These are phyloP conservation scores for Blastobotrys mokoenaii DNA, from an alignment of 805 yeast species.

Conservation along the genomic window DNA sequence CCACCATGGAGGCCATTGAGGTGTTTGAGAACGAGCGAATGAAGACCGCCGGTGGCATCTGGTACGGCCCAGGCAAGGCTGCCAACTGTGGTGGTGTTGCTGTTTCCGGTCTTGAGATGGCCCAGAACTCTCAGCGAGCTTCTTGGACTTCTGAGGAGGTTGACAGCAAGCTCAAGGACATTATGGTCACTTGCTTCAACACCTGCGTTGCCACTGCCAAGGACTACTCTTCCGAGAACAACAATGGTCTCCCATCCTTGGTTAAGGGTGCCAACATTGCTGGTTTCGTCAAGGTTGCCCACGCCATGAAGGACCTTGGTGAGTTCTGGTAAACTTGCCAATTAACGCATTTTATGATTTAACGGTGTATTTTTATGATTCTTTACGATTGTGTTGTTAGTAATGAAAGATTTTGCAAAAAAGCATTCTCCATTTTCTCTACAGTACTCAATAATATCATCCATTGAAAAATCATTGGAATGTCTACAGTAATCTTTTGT, in stretches of 20 bases:
- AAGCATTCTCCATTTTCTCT: too few relatives aligned
- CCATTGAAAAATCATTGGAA: too few relatives aligned
- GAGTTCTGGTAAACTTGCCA: conserved; percentile 41
- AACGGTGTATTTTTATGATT: conserved; percentile 1
- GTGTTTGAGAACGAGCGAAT: conserved; percentile 63
- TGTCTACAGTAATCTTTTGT: too few relatives aligned
- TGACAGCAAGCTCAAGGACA: conserved; percentile 79
- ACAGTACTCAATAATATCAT: too few relatives aligned
- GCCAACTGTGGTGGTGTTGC: conserved; percentile 99
- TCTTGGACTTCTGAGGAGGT: conserved; percentile 90
- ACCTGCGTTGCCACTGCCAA: conserved; percentile 85
- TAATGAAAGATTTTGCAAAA: too few relatives aligned
- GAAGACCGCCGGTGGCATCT: conserved; percentile 41
- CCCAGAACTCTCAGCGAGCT: conserved; percentile 94
- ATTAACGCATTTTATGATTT: not conserved
- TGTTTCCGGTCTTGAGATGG: conserved; percentile 98
- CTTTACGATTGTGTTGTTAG: not conserved
- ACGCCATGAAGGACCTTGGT: conserved; percentile 97
- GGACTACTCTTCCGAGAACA: conserved; percentile 62
- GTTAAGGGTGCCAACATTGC: conserved; percentile 99
- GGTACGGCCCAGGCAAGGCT: conserved; percentile 99
- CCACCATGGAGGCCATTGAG: conserved; percentile 93
- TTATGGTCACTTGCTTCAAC: conserved; percentile 89
- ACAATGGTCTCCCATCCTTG: conserved; percentile 76
- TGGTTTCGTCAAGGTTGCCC: conserved; percentile 97